Conservation (phyloP, 768 basidiomycete species). For the Crepidotus variabilis region DNA sequence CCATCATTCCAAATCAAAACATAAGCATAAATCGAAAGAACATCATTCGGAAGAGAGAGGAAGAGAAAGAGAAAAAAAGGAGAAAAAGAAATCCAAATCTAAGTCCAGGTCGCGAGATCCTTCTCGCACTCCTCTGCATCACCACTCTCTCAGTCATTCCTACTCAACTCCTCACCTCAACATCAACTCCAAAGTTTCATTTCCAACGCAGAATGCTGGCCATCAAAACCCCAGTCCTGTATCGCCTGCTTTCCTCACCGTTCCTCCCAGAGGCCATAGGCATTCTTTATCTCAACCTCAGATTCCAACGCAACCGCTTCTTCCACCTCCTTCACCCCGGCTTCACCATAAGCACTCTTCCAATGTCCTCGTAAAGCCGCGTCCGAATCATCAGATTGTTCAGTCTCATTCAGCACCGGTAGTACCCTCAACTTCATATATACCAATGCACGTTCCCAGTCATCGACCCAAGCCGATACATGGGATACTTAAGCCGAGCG, state of each 20-base stretch:
- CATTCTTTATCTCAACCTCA: not conserved
- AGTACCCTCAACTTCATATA: not conserved
- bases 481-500: conserved; percentile 6
- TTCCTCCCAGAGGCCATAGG: not conserved
- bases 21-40: conserved; percentile 20
- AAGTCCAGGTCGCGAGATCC: conserved; percentile 1
- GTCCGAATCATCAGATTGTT: not conserved
- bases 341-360: not conserved
- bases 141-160: not conserved
- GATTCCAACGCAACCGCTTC: not conserved
- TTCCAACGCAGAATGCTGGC: conserved; percentile 4
- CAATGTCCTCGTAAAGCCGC: not conserved
- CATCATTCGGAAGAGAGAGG: conserved; percentile 7
- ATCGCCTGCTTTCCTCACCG: not conserved
- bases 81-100: conserved; percentile 13
- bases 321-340: not conserved
- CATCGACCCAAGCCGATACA: conserved; percentile 7
- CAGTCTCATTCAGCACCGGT: not conserved
- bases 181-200: conserved; percentile 1
- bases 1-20: conserved; percentile 19
- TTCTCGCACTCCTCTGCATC: not conserved
- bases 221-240: not conserved
- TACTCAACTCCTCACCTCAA: conserved; percentile 1
- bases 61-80: conserved; percentile 11
- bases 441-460: not conserved